Conservation (phyloP, 2,329 filamentous ascomycete genomes). For the Hirsutella rhossiliensis region DNA sequence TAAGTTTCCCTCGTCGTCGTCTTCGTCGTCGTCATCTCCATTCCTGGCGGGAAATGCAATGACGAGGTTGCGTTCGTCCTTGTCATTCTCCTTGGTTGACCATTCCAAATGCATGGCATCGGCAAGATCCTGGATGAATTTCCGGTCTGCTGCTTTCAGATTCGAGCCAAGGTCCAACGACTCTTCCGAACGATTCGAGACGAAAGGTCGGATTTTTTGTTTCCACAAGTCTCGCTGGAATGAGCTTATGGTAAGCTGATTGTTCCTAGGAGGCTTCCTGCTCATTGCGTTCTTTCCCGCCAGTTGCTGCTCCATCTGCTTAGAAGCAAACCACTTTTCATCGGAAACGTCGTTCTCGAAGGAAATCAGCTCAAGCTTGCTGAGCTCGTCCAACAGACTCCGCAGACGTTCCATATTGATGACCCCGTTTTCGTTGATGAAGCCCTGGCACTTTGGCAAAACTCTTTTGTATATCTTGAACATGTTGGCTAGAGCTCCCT, state of each 20-base stretch:
- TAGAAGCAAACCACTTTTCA: slow-evolving; percentile 83
- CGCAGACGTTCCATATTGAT: slow-evolving; percentile 78
- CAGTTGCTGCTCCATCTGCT: slow-evolving; percentile 57
- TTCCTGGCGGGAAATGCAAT: slow-evolving; percentile 30
- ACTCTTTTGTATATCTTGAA: slow-evolving; percentile 92
- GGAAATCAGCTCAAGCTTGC: slow-evolving; percentile 80
- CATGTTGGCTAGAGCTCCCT: slow-evolving; percentile 93
- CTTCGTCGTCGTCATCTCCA: slow-evolving; percentile 56
- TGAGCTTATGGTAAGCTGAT: slow-evolving; percentile 61
- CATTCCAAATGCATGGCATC: slow-evolving; percentile 45
- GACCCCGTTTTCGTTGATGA: slow-evolving; percentile 89
- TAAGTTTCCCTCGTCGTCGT: slow-evolving; percentile 69
- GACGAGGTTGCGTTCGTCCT: slow-evolving; percentile 40
- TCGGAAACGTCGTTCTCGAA: slow-evolving; percentile 87
- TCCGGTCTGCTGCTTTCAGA: slow-evolving; percentile 74
- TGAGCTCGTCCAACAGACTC: slow-evolving; percentile 69
- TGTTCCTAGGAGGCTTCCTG: slow-evolving; percentile 40
- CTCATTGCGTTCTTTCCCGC: slow-evolving; percentile 44
- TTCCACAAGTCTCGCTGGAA: slow-evolving; percentile 74
- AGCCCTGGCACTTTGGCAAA: slow-evolving; percentile 76
- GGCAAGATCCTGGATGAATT: slow-evolving; percentile 84
- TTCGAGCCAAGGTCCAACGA: slow-evolving; percentile 62
- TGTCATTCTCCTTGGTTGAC: slow-evolving; percentile 44
- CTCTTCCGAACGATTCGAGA: slow-evolving; percentile 52
- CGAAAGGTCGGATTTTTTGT: slow-evolving; percentile 67